Evolutionary conservation across 306 rosid genomes (phyloP).

Genomic region (Clitoria ternatea): DNA sequence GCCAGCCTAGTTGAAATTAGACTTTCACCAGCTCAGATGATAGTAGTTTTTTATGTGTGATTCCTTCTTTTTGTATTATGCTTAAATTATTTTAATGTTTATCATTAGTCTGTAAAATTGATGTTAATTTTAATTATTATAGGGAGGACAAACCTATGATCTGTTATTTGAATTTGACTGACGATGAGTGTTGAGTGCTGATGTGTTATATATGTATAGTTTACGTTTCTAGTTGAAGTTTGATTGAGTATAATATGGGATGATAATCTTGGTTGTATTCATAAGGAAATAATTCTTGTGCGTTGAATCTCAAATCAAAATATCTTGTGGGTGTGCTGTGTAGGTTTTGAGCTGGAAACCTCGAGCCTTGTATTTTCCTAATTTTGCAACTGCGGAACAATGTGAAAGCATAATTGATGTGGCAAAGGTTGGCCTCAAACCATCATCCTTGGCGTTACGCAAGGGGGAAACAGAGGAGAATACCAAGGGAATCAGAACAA

Average conservation of each 20-base stretch:
- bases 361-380: slow-evolving; percentile 78
- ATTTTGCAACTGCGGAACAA: slow-evolving; percentile 76
- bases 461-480: slow-evolving; percentile 69
- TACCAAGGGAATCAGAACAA: slow-evolving; percentile 79
- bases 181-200: slow-evolving; percentile 10
- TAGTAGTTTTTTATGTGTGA: background rate
- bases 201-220: too few species aligned
- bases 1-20: background rate
- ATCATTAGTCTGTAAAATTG: slow-evolving; percentile 2
- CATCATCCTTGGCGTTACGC: slow-evolving; percentile 75
- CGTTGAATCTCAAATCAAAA: background rate
- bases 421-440: slow-evolving; percentile 60
- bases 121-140: slow-evolving; percentile 8
- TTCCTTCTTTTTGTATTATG: background rate
- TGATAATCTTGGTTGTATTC: background rate
- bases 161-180: background rate
- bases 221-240: too few species aligned
- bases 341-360: slow-evolving; percentile 92
- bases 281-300: slow-evolving; percentile 12
- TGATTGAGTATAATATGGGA: too few species aligned
- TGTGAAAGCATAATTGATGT: slow-evolving; percentile 51
- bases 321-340: background rate
- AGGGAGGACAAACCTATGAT: background rate
- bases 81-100: background rate
- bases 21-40: background rate